These are phyloP conservation scores for Knufia petricola DNA, from an alignment of 2,329 filamentous ascomycete species.

Conservation along the genomic window DNA sequence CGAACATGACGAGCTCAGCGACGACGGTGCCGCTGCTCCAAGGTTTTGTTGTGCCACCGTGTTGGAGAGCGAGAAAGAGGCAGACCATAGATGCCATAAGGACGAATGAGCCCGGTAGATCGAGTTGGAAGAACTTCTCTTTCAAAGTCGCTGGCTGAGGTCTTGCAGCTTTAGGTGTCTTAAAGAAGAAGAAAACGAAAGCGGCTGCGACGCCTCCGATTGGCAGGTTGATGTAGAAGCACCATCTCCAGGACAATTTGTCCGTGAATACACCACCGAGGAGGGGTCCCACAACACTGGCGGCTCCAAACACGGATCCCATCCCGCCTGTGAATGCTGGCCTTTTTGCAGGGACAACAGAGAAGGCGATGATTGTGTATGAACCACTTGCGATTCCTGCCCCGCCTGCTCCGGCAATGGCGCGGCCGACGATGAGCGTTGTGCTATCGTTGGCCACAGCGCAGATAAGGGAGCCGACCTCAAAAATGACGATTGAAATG, in stretches of 20 bases:
- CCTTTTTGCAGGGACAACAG: conserved; percentile 37
- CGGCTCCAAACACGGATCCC: conserved; percentile 24
- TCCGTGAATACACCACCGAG: conserved; percentile 27
- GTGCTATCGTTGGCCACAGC: conserved; percentile 28
- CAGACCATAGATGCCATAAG: conserved; percentile 32
- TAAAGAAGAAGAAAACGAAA: conserved; percentile 25
- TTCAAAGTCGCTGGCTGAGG: conserved; percentile 21
- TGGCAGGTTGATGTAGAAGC: conserved; percentile 30
- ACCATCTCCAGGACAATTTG: conserved; percentile 28
- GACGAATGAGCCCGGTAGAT: conserved; percentile 34
- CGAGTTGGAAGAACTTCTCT: conserved; percentile 37
- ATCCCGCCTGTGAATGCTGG: conserved; percentile 37
- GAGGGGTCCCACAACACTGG: conserved; percentile 25
- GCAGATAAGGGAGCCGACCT: conserved; percentile 35
- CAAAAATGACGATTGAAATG: conserved; percentile 32
- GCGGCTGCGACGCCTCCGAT: conserved; percentile 24
- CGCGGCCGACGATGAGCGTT: conserved; percentile 33
- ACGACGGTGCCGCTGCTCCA: conserved; percentile 36
- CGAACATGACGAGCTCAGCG: conserved; percentile 37
- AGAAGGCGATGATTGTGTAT: conserved; percentile 40
- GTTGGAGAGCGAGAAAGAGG: conserved; percentile 40
- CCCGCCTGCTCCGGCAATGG: conserved; percentile 30
- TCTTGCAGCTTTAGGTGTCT: conserved; percentile 20
- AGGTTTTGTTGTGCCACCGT: conserved; percentile 30
- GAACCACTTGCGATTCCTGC: conserved; percentile 28